Evolutionary conservation across 805 yeast genomes (phyloP).

Genomic region (Pichia phayaonensis): DNA sequence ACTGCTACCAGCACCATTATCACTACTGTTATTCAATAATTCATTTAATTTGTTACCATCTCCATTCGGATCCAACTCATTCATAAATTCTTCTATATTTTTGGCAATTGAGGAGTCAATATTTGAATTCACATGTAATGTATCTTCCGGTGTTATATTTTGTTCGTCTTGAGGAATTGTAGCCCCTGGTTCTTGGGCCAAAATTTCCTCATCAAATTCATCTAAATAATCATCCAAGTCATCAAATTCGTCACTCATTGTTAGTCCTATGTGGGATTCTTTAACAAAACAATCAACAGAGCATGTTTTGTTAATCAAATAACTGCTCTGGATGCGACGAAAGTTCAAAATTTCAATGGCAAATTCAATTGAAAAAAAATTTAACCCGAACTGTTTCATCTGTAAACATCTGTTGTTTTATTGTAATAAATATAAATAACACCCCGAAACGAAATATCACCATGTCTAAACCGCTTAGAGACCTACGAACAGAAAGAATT

Average conservation of each 20-base stretch:
- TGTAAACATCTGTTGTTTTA: no score
- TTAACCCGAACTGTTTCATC: neutral
- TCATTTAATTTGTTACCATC: conserved; percentile 14
- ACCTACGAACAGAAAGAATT: conserved; percentile 65
- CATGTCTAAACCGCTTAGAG: conserved; percentile 18
- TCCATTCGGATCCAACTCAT: conserved; percentile 13
- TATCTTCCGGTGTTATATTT: neutral
- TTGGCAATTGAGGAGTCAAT: conserved; percentile 6
- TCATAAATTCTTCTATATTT: conserved; percentile 12
- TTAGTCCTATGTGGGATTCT: neutral
- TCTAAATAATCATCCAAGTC: conserved; percentile 81
- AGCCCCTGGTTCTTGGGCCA: conserved; percentile 55
- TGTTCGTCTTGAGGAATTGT: conserved; percentile 12
- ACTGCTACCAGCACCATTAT: conserved; percentile 13
- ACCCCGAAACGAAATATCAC: neutral
- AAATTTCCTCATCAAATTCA: conserved; percentile 69
- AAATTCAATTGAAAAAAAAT: neutral
- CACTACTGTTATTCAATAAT: conserved; percentile 10
- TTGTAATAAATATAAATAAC: neutral
- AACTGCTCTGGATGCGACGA: neutral
- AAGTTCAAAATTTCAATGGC: neutral
- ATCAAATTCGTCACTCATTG: conserved; percentile 49
- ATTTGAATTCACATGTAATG: neutral
- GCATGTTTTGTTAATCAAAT: no score
- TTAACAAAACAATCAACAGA: neutral